A percentile compares a stretch with the other conserved stretches of the same genome.
These are phyloP conservation scores for Dentipellis fragilis DNA, from an alignment of 768 basidiomycete species.

Conservation along the genomic window DNA sequence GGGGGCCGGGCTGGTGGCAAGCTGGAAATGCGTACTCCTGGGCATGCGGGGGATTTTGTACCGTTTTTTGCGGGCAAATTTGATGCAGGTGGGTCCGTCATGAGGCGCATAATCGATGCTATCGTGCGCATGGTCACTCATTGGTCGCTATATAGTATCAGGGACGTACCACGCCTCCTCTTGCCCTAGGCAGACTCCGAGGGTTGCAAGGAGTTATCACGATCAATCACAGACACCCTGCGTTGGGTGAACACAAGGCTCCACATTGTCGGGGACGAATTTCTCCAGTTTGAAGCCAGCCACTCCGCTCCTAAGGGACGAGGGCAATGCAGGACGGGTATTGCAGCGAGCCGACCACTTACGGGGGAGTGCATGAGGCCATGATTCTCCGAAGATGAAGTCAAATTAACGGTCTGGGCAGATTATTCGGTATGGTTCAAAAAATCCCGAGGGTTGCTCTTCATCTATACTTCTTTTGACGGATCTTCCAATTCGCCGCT, in stretches of 20 bases:
- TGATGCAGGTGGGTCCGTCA: background rate
- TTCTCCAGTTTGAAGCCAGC: background rate
- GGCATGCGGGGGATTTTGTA: too few species aligned
- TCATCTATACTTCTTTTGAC: too few species aligned
- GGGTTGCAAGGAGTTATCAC: background rate
- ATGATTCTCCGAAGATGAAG: too few species aligned
- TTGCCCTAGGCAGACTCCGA: background rate
- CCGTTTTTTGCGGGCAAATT: background rate
- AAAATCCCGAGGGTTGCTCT: background rate
- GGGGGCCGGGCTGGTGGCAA: too few species aligned
- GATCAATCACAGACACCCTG: background rate
- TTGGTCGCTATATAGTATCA: background rate
- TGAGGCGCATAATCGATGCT: constrained; percentile 1
- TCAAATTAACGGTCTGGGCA: background rate
- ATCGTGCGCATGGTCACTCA: background rate
- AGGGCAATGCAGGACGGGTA: background rate
- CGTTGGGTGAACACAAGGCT: background rate
- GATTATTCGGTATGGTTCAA: background rate
- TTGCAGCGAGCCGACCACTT: background rate
- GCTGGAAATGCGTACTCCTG: too few species aligned
- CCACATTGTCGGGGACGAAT: background rate
- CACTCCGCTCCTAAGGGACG: background rate
- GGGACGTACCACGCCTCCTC: background rate
- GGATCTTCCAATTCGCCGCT: too few species aligned
- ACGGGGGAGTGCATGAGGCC: too few species aligned